These are phyloP conservation scores for Ogataea zsoltii DNA, from an alignment of 805 yeast species.

Conservation along the genomic window DNA sequence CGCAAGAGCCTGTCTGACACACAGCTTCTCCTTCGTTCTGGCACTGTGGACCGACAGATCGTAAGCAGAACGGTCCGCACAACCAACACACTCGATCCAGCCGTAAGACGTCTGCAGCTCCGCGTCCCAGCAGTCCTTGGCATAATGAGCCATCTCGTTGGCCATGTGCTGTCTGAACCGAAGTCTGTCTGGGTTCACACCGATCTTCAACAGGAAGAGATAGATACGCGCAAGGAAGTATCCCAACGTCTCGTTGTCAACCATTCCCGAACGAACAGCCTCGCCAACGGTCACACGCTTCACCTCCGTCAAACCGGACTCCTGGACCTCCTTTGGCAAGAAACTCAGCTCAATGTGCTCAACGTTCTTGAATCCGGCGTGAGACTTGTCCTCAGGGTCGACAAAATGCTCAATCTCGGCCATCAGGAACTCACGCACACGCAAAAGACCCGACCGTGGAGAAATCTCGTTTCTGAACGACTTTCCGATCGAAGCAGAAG, in stretches of 20 bases:
- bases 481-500: conserved; percentile 98
- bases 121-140: conserved; percentile 99
- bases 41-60: conserved; percentile 95
- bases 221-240: conserved; percentile 94
- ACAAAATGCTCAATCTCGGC: conserved; percentile 99
- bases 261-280: conserved; percentile 84
- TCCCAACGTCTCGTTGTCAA: conserved; percentile 96
- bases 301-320: conserved; percentile 75
- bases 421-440: conserved; percentile 99
- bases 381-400: conserved; percentile 86
- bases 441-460: conserved; percentile 94
- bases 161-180: conserved; percentile 98
- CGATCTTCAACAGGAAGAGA: conserved; percentile 79
- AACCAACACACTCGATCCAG: conserved; percentile 99
- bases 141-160: conserved; percentile 99
- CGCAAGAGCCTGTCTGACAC: conserved; percentile 87
- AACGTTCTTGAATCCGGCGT: conserved; percentile 76
- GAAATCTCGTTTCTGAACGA: conserved; percentile 98
- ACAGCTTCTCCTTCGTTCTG: conserved; percentile 90
- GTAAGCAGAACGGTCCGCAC: conserved; percentile 99
- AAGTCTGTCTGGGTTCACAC: conserved; percentile 79
- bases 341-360: conserved; percentile 71
- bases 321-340: conserved; percentile 85
- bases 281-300: conserved; percentile 75
- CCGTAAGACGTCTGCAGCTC: conserved; percentile 95